Conservation (phyloP, 805 yeast species). For the Priceomyces melissophilus region DNA sequence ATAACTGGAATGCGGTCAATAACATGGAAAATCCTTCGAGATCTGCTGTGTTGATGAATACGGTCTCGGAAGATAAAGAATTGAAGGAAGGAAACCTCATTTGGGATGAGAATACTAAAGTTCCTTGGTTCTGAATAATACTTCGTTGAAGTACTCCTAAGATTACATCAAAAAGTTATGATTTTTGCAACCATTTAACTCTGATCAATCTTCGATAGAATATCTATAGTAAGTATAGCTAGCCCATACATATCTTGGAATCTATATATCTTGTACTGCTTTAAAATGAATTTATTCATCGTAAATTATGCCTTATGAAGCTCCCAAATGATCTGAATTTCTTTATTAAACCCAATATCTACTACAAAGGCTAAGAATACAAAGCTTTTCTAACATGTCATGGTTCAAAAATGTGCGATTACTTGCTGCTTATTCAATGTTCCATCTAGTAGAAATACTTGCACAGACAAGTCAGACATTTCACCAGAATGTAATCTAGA, state of each 20-base stretch:
- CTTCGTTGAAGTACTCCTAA: constrained; percentile 10
- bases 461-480: too few relatives aligned
- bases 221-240: too few relatives aligned
- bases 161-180: too few relatives aligned
- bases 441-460: not conserved
- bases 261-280: too few relatives aligned
- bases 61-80: constrained; percentile 20
- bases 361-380: too few relatives aligned
- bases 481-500: not conserved
- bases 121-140: constrained; percentile 37
- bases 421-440: constrained; percentile 8
- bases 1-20: constrained; percentile 13
- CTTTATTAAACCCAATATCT: too few relatives aligned
- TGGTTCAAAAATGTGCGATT: constrained; percentile 9
- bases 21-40: constrained; percentile 28
- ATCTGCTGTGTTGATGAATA: constrained; percentile 31
- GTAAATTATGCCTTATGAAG: too few relatives aligned
- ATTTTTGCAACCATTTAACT: too few relatives aligned
- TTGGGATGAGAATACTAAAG: constrained; percentile 42
- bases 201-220: too few relatives aligned
- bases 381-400: not conserved
- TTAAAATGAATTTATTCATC: too few relatives aligned
- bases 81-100: constrained; percentile 24
- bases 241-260: too few relatives aligned
- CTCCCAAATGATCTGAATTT: too few relatives aligned